A percentile compares a stretch with the other conserved stretches of the same genome.
phyloP scores from a whole-genome alignment of 495 filamentous ascomycete genomes.

The Podospora fimiseda region DNA sequence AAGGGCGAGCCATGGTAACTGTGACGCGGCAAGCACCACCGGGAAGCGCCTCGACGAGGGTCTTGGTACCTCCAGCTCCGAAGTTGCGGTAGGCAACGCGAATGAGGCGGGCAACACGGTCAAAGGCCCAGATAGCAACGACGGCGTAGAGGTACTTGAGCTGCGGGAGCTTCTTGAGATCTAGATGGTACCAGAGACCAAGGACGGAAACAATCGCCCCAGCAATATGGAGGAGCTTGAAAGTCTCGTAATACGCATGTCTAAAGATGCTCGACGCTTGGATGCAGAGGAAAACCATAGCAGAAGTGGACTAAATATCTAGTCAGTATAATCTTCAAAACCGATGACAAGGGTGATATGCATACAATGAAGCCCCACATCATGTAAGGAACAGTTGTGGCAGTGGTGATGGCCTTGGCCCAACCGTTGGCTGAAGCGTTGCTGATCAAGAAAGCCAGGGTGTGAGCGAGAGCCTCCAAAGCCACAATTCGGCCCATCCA shows the following conservation, averaged over 20 bases:
- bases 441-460: slow-evolving; percentile 39
- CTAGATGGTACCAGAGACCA: slow-evolving; percentile 64
- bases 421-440: slow-evolving; percentile 36
- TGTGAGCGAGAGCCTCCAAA: slow-evolving; percentile 57
- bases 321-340: slow-evolving; percentile 14
- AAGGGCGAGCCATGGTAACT: slow-evolving; percentile 69
- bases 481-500: slow-evolving; percentile 73
- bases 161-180: slow-evolving; percentile 54
- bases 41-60: slow-evolving; percentile 57
- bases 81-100: slow-evolving; percentile 62
- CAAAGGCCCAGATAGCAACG: slow-evolving; percentile 58
- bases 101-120: slow-evolving; percentile 52
- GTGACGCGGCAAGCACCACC: slow-evolving; percentile 63
- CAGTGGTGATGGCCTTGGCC: slow-evolving; percentile 33
- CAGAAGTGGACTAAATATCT: slow-evolving; percentile 41
- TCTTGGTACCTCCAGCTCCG: slow-evolving; percentile 52
- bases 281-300: slow-evolving; percentile 57
- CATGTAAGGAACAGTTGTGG: slow-evolving; percentile 34
- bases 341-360: slow-evolving; percentile 1
- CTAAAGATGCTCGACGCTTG: slow-evolving; percentile 72
- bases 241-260: slow-evolving; percentile 87
- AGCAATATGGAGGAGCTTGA: slow-evolving; percentile 71
- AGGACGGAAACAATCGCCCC: slow-evolving; percentile 57
- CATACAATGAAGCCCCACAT: slow-evolving; percentile 52
- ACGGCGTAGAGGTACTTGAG: slow-evolving; percentile 54